Base-by-base conservation (phyloP, 75 land plant genomes). In the Ceratopteris richardii region DNA sequence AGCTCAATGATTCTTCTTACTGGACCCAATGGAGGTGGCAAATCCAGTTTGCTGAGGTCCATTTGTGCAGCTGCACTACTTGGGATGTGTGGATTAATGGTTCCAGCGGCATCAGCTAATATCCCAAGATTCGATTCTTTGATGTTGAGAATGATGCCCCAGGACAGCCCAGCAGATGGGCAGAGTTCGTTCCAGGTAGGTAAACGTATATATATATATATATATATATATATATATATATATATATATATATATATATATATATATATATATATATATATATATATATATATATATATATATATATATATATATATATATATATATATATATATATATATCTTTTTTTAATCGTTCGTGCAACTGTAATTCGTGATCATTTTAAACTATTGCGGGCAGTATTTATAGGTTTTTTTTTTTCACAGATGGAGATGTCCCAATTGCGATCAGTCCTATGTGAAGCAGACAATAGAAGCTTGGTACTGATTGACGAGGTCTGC, bases 11-110 rank as follows among this genome's bases (percentile, higher is more conserved):
- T 83, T 73, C 82, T 93, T 64, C 70, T 93, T 30, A 89, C 98
- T 23, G 98, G 98, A 10, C 98, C 98, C 16, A 93, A 93, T 75
- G 98, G 98, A 13, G 98, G 98, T 64, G 98, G 98, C 29, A 94
- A 94, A 75, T 94, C 98, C 30, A 94, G 98, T 62, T 51, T 94
- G 13, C 80, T 94, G 31, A 66, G 98, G 63, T 83, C 96, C n/a
- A 72, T 94, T 30, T 80, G 96, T 83, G 98, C 98, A 25, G 90
- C 96, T 40, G 60, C 98, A 51, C 60, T 94, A 53, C 86, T 94
- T 66, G 96, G 87, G 25, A 77, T 90, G 31, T 90, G 96, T 72
- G 98, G 98, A 27, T 65, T 94, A 17, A 94, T 94, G 98, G 88
- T 94, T 25, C 96, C 98, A 26, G 85, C 91, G 20, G 71, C 78